A percentile compares a stretch with the other conserved stretches of the same genome.
phyloP scores from a whole-genome alignment of 2,329 filamentous ascomycete species.

The Ophiostoma sp. region DNA sequence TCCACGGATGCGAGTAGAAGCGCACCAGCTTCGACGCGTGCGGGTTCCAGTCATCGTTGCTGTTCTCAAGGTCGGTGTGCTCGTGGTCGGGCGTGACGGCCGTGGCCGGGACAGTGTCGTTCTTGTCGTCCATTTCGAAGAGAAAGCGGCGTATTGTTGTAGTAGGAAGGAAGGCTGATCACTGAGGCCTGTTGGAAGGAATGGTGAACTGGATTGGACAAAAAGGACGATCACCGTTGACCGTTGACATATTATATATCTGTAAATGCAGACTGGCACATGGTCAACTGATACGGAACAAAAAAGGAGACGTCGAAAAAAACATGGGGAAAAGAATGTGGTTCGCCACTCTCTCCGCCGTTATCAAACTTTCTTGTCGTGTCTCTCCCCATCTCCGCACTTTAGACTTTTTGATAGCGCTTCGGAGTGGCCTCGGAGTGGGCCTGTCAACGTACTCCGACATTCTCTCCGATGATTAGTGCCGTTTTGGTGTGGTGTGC shows the following conservation, averaged over 20 bases:
- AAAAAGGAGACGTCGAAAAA: neutral
- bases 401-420: constrained; percentile 1
- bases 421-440: neutral
- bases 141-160: neutral
- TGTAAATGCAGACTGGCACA: neutral
- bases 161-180: neutral
- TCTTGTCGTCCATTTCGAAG: neutral
- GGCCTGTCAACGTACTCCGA: neutral
- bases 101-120: neutral
- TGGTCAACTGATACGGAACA: neutral
- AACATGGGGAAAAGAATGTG: neutral
- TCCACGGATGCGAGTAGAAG: constrained; percentile 48
- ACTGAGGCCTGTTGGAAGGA: neutral
- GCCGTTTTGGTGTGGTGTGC: neutral
- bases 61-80: neutral
- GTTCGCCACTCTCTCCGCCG: neutral
- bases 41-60: neutral
- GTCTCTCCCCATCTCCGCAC: neutral
- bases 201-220: neutral
- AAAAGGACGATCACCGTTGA: neutral
- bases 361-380: neutral
- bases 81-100: neutral
- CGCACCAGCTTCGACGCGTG: constrained; percentile 31
- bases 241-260: neutral
- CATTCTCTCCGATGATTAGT: neutral